Conservation (phyloP, 371 early-diverging fungal genomes). For the Rhizopus microsporus region DNA sequence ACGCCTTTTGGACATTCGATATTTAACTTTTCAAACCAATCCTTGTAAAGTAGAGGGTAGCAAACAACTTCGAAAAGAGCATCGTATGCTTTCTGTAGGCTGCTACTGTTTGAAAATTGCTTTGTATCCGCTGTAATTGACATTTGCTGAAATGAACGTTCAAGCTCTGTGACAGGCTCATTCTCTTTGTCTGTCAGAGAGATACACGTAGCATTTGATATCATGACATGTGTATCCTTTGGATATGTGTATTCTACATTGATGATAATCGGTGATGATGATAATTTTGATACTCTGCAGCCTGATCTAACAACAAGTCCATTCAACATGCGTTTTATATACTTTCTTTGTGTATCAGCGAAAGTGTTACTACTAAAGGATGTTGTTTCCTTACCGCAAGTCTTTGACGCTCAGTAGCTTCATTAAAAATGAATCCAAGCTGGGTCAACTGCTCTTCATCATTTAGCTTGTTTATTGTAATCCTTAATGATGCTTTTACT, state of each 20-base stretch:
- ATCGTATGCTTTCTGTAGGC: conserved; percentile 53
- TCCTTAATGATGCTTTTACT: conserved; percentile 17
- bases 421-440: conserved; percentile 30
- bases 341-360: conserved; percentile 1
- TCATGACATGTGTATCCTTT: conserved; percentile 21
- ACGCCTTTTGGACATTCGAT: conserved; percentile 90
- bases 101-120: conserved; percentile 40
- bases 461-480: conserved; percentile 3
- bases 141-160: conserved; percentile 10
- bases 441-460: conserved; percentile 25
- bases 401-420: conserved; percentile 27
- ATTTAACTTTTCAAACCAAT: conserved; percentile 61
- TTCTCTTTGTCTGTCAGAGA: conserved; percentile 12
- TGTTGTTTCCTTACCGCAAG: conserved; percentile 13
- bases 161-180: conserved; percentile 16
- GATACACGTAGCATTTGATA: conserved; percentile 16
- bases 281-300: conserved; percentile 2
- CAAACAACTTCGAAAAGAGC: conserved; percentile 75
- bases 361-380: neutral
- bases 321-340: conserved; percentile 22
- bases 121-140: conserved; percentile 4
- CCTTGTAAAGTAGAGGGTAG: conserved; percentile 75
- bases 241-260: conserved; percentile 38
- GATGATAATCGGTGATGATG: conserved; percentile 1
- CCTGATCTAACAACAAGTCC: conserved; percentile 9